These are phyloP conservation scores for Blastobotrys peoriensis DNA, from an alignment of 805 yeast genomes.

Conservation along the genomic window DNA sequence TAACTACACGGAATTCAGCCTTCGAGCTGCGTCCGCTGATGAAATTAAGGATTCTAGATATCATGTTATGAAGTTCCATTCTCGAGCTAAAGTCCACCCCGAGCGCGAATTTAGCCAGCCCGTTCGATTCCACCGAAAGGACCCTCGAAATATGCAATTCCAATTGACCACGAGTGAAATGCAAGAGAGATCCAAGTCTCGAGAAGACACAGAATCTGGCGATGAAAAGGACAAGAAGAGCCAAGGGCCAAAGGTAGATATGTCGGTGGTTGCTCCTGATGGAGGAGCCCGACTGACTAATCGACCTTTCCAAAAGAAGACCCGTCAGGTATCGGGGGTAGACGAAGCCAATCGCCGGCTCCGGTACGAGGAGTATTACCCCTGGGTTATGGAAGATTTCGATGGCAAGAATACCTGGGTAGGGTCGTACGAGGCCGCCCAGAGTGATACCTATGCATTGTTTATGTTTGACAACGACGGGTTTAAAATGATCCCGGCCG, in stretches of 20 bases:
- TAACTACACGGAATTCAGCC: conserved; percentile 41
- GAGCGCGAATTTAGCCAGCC: conserved; percentile 68
- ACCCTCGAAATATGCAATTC: conserved; percentile 85
- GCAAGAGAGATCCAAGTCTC: conserved; percentile 26
- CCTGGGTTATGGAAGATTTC: conserved; percentile 97
- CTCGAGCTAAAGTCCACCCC: conserved; percentile 67
- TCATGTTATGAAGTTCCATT: conserved; percentile 77
- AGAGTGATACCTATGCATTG: conserved; percentile 78
- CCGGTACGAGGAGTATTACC: conserved; percentile 92
- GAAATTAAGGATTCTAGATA: conserved; percentile 69
- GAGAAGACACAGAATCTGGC: conserved; percentile 5
- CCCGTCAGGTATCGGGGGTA: conserved; percentile 73
- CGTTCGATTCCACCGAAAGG: conserved; percentile 83
- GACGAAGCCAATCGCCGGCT: conserved; percentile 78
- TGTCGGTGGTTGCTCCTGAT: conserved; percentile 72
- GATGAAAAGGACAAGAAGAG: background rate
- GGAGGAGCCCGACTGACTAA: conserved; percentile 75
- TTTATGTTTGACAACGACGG: conserved; percentile 81
- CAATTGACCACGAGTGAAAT: conserved; percentile 58
- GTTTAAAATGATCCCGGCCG: conserved; percentile 91
- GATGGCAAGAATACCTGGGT: conserved; percentile 94
- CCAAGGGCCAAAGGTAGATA: conserved; percentile 33
- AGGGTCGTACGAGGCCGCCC: conserved; percentile 90
- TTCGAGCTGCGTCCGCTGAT: conserved; percentile 65
- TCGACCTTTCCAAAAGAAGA: conserved; percentile 63